These are phyloP conservation scores for Melanopsichium pennsylvanicum DNA, from an alignment of 1,284 basidiomycete genomes.

Conservation along the genomic window DNA sequence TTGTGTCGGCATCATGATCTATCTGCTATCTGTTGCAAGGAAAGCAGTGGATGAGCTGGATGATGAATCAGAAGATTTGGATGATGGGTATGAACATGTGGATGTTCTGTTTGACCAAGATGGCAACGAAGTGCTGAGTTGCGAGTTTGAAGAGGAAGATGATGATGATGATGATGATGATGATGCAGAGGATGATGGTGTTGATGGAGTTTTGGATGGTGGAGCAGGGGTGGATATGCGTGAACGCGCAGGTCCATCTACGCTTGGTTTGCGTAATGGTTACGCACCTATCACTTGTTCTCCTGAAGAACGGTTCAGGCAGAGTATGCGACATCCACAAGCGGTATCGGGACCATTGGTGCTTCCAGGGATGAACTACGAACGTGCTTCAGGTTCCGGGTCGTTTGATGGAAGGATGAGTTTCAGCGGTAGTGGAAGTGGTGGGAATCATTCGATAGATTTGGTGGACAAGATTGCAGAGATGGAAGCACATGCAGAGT, in stretches of 20 bases:
- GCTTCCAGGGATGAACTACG: slow-evolving; percentile 10
- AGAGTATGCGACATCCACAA: slow-evolving; percentile 42
- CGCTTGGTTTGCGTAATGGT: slow-evolving; percentile 41
- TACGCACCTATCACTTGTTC: slow-evolving; percentile 41
- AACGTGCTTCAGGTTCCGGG: slow-evolving; percentile 19
- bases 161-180: slow-evolving; percentile 15
- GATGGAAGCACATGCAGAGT: slow-evolving; percentile 52
- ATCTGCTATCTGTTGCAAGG: slow-evolving; percentile 80
- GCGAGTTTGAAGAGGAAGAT: slow-evolving; percentile 26
- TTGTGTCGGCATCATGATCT: slow-evolving; percentile 79
- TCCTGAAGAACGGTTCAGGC: slow-evolving; percentile 37
- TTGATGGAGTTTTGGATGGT: slow-evolving; percentile 7
- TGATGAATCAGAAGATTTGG: slow-evolving; percentile 49
- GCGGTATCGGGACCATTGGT: slow-evolving; percentile 16
- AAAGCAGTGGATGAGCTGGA: slow-evolving; percentile 79
- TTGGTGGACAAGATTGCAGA: slow-evolving; percentile 51
- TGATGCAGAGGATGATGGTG: not conserved
- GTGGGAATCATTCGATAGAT: slow-evolving; percentile 31
- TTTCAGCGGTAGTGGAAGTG: slow-evolving; percentile 28
- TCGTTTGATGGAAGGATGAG: slow-evolving; percentile 30
- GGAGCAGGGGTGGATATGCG: slow-evolving; percentile 40
- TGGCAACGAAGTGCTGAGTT: slow-evolving; percentile 23
- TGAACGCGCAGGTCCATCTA: slow-evolving; percentile 41
- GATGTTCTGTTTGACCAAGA: slow-evolving; percentile 37
- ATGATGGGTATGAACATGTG: slow-evolving; percentile 10